Evolutionary conservation across 805 yeast genomes (phyloP).

Genomic region (Blastobotrys chiropterorum): DNA sequence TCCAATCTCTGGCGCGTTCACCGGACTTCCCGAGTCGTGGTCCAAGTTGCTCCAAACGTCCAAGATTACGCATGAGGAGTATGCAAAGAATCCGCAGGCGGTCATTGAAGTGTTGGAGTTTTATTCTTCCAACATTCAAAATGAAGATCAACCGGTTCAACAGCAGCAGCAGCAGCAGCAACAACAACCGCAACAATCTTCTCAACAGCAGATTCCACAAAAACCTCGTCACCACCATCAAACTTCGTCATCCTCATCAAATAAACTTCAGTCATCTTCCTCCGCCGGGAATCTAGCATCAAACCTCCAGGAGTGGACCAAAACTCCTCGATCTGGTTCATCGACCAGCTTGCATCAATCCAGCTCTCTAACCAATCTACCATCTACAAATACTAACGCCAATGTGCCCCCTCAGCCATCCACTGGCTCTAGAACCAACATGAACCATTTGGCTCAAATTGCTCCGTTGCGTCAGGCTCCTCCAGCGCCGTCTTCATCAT

Average conservation of each 20-base stretch:
- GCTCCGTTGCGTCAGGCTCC: constrained; percentile 25
- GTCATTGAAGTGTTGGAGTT: constrained; percentile 87
- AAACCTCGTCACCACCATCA: background rate
- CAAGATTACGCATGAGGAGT: constrained; percentile 84
- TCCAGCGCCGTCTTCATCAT: constrained; percentile 10
- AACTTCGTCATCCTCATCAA: background rate
- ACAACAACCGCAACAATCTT: too few relatives aligned
- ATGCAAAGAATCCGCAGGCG: constrained; percentile 87
- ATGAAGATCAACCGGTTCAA: constrained; percentile 14
- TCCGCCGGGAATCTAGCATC: constrained; percentile 5
- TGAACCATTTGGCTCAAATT: constrained; percentile 20
- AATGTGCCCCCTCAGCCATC: constrained; percentile 5
- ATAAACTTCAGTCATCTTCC: background rate
- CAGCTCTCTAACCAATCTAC: constrained; percentile 1
- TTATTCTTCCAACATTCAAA: constrained; percentile 34
- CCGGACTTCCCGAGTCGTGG: constrained; percentile 94
- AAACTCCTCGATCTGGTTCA: constrained; percentile 15
- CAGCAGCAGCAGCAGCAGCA: constrained; percentile 5
- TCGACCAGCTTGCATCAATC: constrained; percentile 8
- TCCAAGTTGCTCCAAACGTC: constrained; percentile 72
- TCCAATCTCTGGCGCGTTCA: constrained; percentile 73
- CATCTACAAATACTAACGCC: constrained; percentile 1
- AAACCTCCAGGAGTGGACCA: constrained; percentile 23
- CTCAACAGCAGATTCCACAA: background rate
- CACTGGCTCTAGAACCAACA: constrained; percentile 18